Conservation (phyloP, 1,139 yeast genomes). For the Yamadazyma jaroonii region DNA sequence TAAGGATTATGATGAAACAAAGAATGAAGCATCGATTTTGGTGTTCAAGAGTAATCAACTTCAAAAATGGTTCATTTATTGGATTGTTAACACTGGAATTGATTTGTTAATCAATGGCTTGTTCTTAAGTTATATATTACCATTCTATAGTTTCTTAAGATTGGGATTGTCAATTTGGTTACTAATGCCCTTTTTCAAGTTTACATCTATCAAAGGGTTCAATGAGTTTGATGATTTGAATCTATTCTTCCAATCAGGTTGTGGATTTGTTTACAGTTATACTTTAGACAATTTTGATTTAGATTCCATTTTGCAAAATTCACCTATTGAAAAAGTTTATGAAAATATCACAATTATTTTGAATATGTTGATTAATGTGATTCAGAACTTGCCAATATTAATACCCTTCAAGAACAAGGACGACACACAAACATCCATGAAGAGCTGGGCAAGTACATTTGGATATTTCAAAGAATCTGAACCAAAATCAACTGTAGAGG, state of each 20-base stretch:
- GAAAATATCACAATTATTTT: slow-evolving; percentile 3
- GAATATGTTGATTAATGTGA: slow-evolving; percentile 1
- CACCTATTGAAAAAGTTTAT: slow-evolving; percentile 8
- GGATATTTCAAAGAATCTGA: no score
- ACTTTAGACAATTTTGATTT: slow-evolving; percentile 25
- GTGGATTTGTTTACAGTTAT: slow-evolving; percentile 35
- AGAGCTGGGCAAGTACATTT: not conserved
- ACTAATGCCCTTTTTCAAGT: slow-evolving; percentile 40
- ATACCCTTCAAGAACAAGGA: no score
- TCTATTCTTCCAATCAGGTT: slow-evolving; percentile 29
- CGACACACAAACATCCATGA: no score
- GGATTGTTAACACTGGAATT: slow-evolving; percentile 48
- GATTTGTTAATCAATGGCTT: slow-evolving; percentile 31
- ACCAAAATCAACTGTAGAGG: slow-evolving; percentile 12
- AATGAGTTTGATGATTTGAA: slow-evolving; percentile 21
- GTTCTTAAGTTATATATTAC: slow-evolving; percentile 37
- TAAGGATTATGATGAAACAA: slow-evolving; percentile 5
- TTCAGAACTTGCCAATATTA: slow-evolving; percentile 4
- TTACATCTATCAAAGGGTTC: slow-evolving; percentile 4
- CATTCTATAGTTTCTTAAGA: slow-evolving; percentile 44
- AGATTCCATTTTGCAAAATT: slow-evolving; percentile 3
- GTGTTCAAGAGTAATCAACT: slow-evolving; percentile 21
- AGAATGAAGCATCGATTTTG: slow-evolving; percentile 17
- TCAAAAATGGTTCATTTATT: slow-evolving; percentile 58
- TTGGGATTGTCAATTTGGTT: slow-evolving; percentile 51